These are phyloP conservation scores for Cyberlindnera misumaiensis DNA, from an alignment of 805 yeast genomes.

Conservation along the genomic window DNA sequence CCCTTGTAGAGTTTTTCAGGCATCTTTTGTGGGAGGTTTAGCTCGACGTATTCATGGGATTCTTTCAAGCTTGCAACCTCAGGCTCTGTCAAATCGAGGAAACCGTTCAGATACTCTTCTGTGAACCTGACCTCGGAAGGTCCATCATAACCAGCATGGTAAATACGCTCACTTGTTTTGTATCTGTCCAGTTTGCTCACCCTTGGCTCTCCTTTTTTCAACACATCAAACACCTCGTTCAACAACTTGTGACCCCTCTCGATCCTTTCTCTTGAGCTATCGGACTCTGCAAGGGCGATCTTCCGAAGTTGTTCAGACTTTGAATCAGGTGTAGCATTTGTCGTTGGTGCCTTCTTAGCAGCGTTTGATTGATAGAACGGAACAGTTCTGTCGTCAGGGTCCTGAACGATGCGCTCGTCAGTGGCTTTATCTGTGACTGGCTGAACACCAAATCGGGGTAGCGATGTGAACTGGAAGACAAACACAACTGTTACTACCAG, in stretches of 20 bases:
- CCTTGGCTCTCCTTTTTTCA: slow-evolving; percentile 39
- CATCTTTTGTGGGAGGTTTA: slow-evolving; percentile 39
- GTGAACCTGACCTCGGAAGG: slow-evolving; percentile 36
- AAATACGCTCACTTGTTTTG: slow-evolving; percentile 39
- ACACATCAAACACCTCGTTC: slow-evolving; percentile 33
- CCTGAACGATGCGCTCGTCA: background rate
- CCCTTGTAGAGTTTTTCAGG: slow-evolving; percentile 42
- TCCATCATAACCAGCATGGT: slow-evolving; percentile 47
- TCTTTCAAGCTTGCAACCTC: slow-evolving; percentile 38
- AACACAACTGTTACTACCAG: slow-evolving; percentile 5
- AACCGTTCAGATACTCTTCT: slow-evolving; percentile 45
- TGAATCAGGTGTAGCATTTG: slow-evolving; percentile 1
- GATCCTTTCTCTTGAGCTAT: slow-evolving; percentile 27
- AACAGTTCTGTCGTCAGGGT: slow-evolving; percentile 16
- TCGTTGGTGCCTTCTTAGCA: slow-evolving; percentile 5
- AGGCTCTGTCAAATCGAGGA: slow-evolving; percentile 36
- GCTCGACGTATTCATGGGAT: slow-evolving; percentile 42
- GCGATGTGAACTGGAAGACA: slow-evolving; percentile 12
- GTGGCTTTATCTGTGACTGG: background rate
- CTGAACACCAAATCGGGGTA: background rate
- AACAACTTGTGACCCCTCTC: slow-evolving; percentile 36
- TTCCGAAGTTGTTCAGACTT: slow-evolving; percentile 16
- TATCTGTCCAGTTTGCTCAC: slow-evolving; percentile 37
- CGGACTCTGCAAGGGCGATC: slow-evolving; percentile 22
- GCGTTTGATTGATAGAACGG: slow-evolving; percentile 22